Evolutionary conservation across 306 rosid genomes (phyloP).

Genomic region (Dicorynia guianensis): DNA sequence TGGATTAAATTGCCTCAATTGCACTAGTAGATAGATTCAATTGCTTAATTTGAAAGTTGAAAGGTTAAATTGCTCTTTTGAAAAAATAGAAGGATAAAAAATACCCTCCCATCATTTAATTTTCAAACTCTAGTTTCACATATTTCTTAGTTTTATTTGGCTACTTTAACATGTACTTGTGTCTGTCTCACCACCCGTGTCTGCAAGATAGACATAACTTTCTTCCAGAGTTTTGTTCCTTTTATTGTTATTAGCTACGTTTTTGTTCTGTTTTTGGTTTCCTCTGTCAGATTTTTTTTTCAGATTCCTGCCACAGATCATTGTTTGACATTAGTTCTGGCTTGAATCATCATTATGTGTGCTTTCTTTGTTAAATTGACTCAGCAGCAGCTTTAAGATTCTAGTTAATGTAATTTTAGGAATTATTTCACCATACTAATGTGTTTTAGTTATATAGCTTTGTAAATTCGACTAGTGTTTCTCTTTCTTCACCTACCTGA

Average conservation of each 20-base stretch:
- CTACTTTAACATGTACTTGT: not conserved
- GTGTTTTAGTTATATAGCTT: not conserved
- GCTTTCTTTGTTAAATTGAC: not conserved
- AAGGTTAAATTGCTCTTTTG: no score
- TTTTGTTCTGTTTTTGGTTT: no score
- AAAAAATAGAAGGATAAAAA: no score
- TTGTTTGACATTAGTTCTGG: not conserved
- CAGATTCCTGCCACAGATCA: no score
- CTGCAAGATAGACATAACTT: no score
- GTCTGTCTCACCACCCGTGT: not conserved
- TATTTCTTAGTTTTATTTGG: not conserved
- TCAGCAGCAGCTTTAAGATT: not conserved
- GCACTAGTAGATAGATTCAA: no score
- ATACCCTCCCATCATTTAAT: no score
- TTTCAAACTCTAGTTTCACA: not conserved
- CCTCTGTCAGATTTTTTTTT: no score
- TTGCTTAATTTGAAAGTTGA: no score
- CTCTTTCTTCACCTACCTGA: not conserved
- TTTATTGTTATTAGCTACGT: no score
- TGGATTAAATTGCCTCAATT: no score
- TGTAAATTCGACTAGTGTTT: not conserved
- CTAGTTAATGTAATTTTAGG: constrained; percentile 1
- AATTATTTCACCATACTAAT: not conserved
- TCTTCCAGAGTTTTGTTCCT: no score
- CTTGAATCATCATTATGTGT: not conserved